A percentile compares a stretch with the other conserved stretches of the same genome.
Evolutionary conservation across 2,329 filamentous ascomycete genomes (phyloP).

Genomic region (Samsoniella hepiali): DNA sequence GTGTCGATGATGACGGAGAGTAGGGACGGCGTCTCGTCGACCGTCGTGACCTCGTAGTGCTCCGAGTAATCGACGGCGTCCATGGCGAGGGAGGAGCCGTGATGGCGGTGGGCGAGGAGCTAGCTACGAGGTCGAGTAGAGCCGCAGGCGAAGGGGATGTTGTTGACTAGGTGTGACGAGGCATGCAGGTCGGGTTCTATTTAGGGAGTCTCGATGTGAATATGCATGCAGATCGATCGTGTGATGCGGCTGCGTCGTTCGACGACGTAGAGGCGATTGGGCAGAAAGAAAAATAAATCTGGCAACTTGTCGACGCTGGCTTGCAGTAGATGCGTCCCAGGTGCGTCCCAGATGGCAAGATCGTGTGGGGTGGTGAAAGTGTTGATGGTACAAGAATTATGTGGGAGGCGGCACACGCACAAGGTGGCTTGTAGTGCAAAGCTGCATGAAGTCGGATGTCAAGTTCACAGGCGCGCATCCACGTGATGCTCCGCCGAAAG

Average conservation of each 20-base stretch:
- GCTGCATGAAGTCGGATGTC: background rate
- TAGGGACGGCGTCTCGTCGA: slow-evolving; percentile 69
- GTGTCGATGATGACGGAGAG: slow-evolving; percentile 92
- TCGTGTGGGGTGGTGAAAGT: background rate
- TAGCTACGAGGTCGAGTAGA: slow-evolving; percentile 20
- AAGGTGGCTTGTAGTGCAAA: background rate
- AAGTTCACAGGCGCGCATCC: background rate
- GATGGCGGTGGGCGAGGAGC: slow-evolving; percentile 4
- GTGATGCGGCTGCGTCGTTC: background rate
- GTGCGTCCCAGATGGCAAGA: background rate
- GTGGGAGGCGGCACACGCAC: background rate
- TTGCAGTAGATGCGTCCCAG: background rate
- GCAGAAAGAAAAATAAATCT: too few species aligned
- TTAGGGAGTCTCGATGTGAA: background rate
- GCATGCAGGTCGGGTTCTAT: background rate
- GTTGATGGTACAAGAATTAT: background rate
- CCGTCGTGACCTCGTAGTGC: slow-evolving; percentile 55
- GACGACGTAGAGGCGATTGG: background rate
- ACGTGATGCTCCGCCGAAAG: background rate
- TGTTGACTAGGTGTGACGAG: background rate
- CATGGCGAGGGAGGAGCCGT: slow-evolving; percentile 39
- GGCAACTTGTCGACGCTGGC: background rate
- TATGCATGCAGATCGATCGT: background rate
- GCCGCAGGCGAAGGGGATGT: background rate
- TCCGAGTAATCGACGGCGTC: slow-evolving; percentile 55